These are phyloP conservation scores for Clarireedia homoeocarpa DNA, from an alignment of 2,329 filamentous ascomycete genomes.

Conservation along the genomic window DNA sequence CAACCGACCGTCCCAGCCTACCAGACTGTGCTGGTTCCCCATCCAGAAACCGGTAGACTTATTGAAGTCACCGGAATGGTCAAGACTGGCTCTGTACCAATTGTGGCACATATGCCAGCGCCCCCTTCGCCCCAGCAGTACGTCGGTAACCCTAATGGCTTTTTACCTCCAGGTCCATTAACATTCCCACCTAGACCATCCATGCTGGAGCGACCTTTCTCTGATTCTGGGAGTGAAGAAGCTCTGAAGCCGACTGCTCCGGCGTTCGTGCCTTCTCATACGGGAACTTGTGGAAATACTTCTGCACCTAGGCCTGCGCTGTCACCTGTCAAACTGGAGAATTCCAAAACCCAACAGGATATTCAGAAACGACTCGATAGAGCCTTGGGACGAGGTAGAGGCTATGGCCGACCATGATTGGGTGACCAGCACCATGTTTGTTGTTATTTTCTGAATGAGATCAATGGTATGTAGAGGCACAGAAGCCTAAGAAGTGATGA, in stretches of 20 bases:
- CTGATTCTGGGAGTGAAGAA: neutral
- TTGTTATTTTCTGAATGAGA: too few relatives aligned
- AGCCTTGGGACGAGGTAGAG: constrained; percentile 5
- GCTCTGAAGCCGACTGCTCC: constrained; percentile 7
- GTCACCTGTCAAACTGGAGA: constrained; percentile 8
- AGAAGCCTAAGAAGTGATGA: neutral
- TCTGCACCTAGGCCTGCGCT: constrained; percentile 4
- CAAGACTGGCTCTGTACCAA: constrained; percentile 8
- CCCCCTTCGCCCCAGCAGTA: neutral
- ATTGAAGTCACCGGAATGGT: constrained; percentile 11
- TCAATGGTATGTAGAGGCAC: neutral
- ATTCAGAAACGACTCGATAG: constrained; percentile 13
- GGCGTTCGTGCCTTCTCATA: constrained; percentile 4
- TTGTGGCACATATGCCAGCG: constrained; percentile 7
- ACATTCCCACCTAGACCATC: neutral
- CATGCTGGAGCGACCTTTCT: neutral
- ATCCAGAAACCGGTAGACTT: constrained; percentile 1
- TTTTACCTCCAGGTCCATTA: neutral
- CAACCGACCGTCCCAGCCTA: neutral
- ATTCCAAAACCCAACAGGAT: constrained; percentile 4
- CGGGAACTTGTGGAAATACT: neutral
- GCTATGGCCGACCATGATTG: too few relatives aligned
- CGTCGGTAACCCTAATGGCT: neutral
- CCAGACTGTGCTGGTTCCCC: neutral
- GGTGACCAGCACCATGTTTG: too few relatives aligned